These are phyloP conservation scores for Amanita thiersii DNA, from an alignment of 768 basidiomycete species.

Conservation along the genomic window DNA sequence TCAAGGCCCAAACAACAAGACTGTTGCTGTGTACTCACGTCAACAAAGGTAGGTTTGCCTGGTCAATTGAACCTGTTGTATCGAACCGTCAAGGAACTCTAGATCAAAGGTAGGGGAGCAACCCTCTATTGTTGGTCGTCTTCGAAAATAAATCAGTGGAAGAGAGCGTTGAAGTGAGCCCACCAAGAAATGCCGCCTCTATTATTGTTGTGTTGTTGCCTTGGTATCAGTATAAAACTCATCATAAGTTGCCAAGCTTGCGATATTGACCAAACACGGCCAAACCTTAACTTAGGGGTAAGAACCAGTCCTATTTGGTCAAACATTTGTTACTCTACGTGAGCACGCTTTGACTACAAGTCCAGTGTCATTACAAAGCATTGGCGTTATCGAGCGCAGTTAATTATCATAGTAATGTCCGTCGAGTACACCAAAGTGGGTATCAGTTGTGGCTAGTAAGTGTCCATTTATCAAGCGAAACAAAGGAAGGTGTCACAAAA, in stretches of 20 bases:
- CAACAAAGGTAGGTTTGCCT: background rate
- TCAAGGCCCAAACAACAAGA: background rate
- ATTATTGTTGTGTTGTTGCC: no score
- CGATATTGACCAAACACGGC: background rate
- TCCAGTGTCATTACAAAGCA: background rate
- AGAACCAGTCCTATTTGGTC: background rate
- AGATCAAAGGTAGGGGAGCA: no score
- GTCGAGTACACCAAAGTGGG: constrained; percentile 11
- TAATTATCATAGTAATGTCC: constrained; percentile 1
- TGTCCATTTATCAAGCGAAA: constrained; percentile 68
- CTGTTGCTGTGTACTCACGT: background rate
- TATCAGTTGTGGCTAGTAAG: constrained; percentile 67
- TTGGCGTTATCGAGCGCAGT: background rate
- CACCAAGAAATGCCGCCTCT: no score
- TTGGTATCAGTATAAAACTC: no score
- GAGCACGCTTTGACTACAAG: background rate
- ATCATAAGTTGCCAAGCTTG: no score
- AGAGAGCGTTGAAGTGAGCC: no score
- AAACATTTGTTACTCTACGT: background rate
- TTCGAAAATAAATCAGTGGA: no score
- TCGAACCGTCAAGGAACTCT: no score
- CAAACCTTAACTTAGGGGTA: constrained; percentile 1
- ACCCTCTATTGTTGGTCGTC: no score
- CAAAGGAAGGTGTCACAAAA: constrained; percentile 64
- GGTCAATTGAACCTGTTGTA: no score